phyloP scores from a whole-genome alignment of 805 yeast species.

The Lipomyces lipofer region DNA sequence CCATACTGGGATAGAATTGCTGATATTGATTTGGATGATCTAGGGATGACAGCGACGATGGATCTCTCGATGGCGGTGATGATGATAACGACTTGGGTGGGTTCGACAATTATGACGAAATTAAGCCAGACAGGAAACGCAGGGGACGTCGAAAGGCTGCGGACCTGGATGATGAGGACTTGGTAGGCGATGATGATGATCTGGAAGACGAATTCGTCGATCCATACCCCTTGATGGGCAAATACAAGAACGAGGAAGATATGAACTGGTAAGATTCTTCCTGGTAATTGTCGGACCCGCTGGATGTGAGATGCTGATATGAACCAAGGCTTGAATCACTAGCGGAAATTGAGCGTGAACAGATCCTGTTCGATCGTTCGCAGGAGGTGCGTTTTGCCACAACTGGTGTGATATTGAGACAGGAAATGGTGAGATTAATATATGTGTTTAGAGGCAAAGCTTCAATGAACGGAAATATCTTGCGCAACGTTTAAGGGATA shows the following conservation, averaged over 20 bases:
- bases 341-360: conserved; percentile 93
- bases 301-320: neutral
- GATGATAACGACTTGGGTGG: conserved; percentile 47
- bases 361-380: conserved; percentile 84
- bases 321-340: conserved; percentile 51
- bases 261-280: conserved; percentile 45
- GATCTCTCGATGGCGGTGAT: conserved; percentile 38
- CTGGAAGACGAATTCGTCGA: conserved; percentile 45
- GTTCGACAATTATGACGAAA: conserved; percentile 25
- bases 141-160: conserved; percentile 23
- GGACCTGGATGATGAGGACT: conserved; percentile 38
- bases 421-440: neutral
- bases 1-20: conserved; percentile 38
- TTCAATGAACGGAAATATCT: conserved; percentile 81
- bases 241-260: conserved; percentile 81
- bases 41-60: conserved; percentile 34
- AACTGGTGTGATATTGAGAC: neutral
- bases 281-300: neutral
- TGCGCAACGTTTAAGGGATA: conserved; percentile 74
- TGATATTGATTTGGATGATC: conserved; percentile 9
- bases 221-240: conserved; percentile 94
- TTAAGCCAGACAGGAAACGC: too few relatives aligned
- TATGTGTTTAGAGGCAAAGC: conserved; percentile 57
- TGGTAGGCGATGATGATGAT: conserved; percentile 41
- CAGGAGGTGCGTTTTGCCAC: conserved; percentile 52